Evolutionary conservation across 805 yeast species (phyloP).

Genomic region (Starmerella floris): DNA sequence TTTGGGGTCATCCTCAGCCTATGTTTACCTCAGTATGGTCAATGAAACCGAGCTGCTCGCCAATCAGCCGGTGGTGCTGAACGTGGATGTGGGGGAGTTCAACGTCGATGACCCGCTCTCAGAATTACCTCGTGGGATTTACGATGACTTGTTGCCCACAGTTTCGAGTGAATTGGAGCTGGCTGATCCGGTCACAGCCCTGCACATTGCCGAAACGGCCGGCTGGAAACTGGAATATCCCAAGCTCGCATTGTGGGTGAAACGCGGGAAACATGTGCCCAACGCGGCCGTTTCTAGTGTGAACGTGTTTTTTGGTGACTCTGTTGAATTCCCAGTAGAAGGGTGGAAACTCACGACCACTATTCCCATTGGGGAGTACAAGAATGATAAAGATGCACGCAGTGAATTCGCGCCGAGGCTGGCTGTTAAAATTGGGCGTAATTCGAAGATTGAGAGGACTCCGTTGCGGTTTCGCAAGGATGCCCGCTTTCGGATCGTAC

Average conservation of each 20-base stretch:
- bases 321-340: conserved; percentile 64
- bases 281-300: conserved; percentile 39
- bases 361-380: conserved; percentile 19
- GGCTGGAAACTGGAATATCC: conserved; percentile 26
- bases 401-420: conserved; percentile 22
- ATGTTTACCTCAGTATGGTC: conserved; percentile 26
- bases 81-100: conserved; percentile 5
- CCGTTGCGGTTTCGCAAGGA: conserved; percentile 19
- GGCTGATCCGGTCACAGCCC: conserved; percentile 15
- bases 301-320: conserved; percentile 59
- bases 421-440: conserved; percentile 20
- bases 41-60: conserved; percentile 26
- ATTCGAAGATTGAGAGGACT: conserved; percentile 8
- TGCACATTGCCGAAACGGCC: conserved; percentile 19
- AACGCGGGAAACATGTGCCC: conserved; percentile 33
- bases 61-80: conserved; percentile 24
- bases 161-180: conserved; percentile 7
- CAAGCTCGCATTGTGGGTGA: conserved; percentile 45
- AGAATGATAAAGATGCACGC: neutral
- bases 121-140: conserved; percentile 17
- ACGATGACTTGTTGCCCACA: conserved; percentile 5
- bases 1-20: conserved; percentile 29
- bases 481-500: conserved; percentile 62
- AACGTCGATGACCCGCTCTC: neutral
- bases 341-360: conserved; percentile 42